phyloP scores from a whole-genome alignment of 2,329 filamentous ascomycete genomes.

The Xylariaceae sp. region DNA sequence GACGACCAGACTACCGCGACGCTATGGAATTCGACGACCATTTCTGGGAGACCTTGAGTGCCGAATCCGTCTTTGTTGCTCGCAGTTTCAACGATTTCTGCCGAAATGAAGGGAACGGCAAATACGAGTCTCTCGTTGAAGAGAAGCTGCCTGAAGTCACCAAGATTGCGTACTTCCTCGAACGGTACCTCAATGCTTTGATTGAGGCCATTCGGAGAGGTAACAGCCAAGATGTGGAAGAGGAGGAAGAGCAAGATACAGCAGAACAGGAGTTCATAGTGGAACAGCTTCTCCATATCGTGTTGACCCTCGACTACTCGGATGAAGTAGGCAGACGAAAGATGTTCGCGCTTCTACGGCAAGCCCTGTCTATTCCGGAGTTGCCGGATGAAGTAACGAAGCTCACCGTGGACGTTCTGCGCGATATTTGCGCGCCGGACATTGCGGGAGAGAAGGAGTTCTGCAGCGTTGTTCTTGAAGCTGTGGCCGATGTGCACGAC shows the following conservation, averaged over 20 bases:
- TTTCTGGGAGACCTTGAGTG: conserved; percentile 76
- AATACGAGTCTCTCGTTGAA: conserved; percentile 71
- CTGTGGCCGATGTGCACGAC: conserved; percentile 94
- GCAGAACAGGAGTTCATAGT: conserved; percentile 93
- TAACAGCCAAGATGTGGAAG: conserved; percentile 50
- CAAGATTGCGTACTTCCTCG: conserved; percentile 78
- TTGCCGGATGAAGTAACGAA: conserved; percentile 91
- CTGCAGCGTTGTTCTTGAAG: conserved; percentile 80
- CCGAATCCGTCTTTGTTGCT: conserved; percentile 84
- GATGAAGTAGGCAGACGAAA: conserved; percentile 92
- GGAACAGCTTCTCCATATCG: conserved; percentile 90
- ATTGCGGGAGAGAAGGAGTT: conserved; percentile 74
- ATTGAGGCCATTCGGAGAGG: conserved; percentile 58
- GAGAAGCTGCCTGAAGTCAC: conserved; percentile 95
- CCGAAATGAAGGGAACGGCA: conserved; percentile 65
- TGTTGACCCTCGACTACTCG: conserved; percentile 89
- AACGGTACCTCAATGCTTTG: conserved; percentile 69
- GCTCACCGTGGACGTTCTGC: conserved; percentile 74
- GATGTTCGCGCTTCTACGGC: conserved; percentile 88
- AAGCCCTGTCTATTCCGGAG: conserved; percentile 77
- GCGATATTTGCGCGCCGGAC: conserved; percentile 74
- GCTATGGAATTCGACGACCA: conserved; percentile 64
- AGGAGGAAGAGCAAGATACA: conserved; percentile 67
- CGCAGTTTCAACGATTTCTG: conserved; percentile 95
- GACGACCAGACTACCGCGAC: conserved; percentile 75